These are phyloP conservation scores for Solioccasus polychromus DNA, from an alignment of 768 basidiomycete species.

Conservation along the genomic window DNA sequence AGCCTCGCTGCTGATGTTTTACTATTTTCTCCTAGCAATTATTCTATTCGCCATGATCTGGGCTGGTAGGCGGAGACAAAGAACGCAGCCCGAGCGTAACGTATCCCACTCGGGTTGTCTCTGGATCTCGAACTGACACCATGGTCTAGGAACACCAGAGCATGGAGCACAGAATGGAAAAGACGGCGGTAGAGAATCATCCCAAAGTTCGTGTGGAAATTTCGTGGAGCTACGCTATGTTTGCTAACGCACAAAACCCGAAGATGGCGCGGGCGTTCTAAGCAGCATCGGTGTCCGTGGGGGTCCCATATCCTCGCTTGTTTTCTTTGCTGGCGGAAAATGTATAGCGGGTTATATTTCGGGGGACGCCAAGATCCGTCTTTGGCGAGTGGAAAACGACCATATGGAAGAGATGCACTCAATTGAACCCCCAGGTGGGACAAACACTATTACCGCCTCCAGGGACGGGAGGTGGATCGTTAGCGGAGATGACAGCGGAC, in stretches of 20 bases:
- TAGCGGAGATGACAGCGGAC: constrained; percentile 4
- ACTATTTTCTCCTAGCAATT: no score
- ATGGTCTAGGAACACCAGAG: no score
- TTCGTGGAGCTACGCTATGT: not conserved
- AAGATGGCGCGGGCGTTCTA: not conserved
- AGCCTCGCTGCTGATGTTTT: no score
- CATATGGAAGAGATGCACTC: not conserved
- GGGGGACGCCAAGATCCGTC: not conserved
- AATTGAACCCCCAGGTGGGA: not conserved
- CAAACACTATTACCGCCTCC: constrained; percentile 2
- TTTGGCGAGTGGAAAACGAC: not conserved
- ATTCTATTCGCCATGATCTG: no score
- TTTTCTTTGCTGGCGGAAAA: constrained; percentile 1
- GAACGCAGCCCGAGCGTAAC: no score
- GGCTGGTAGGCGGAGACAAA: no score
- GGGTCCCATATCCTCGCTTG: constrained; percentile 1
- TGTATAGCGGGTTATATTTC: not conserved
- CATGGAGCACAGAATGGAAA: no score
- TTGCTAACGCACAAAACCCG: not conserved
- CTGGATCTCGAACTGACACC: no score
- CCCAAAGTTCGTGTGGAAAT: not conserved
- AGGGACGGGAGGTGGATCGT: constrained; percentile 9
- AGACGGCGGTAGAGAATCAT: not conserved
- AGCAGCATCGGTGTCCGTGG: not conserved
- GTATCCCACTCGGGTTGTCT: no score